Conservation (phyloP, 75 land plant species). For the Selaginella moellendorffii region DNA sequence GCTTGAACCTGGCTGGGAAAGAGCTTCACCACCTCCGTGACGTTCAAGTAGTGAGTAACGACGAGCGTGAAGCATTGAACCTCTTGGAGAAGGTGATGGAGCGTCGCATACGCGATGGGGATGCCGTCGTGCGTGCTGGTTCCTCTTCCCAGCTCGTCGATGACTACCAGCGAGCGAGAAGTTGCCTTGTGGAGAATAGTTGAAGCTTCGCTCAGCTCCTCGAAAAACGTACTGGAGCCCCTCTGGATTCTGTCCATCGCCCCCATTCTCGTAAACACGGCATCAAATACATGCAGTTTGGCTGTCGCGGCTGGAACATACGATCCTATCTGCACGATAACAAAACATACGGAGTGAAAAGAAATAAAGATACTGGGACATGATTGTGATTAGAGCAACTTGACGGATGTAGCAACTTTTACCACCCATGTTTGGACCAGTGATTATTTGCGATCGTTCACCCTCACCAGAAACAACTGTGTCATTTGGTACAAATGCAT, state of each 20-base stretch:
- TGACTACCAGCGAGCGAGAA: constrained; percentile 57
- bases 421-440: constrained; percentile 99
- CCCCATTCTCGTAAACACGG: constrained; percentile 84
- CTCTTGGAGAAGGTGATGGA: constrained; percentile 58
- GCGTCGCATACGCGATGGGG: constrained; percentile 89
- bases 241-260: constrained; percentile 86
- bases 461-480: constrained; percentile 47
- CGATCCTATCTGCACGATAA: constrained; percentile 77
- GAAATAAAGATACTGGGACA: constrained; percentile 50
- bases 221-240: constrained; percentile 88
- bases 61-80: constrained; percentile 68
- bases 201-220: constrained; percentile 87
- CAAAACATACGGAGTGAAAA: not conserved
- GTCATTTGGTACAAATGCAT: constrained; percentile 87
- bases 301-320: constrained; percentile 88
- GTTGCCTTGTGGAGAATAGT: constrained; percentile 56
- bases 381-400: constrained; percentile 83
- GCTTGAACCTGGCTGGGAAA: constrained; percentile 53
- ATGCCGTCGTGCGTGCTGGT: constrained; percentile 98
- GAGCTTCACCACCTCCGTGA: constrained; percentile 45
- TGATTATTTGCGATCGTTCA: constrained; percentile 70
- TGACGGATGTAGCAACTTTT: constrained; percentile 99
- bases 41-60: constrained; percentile 87
- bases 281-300: constrained; percentile 80
- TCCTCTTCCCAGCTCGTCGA: constrained; percentile 95